Base-by-base conservation (phyloP, 352 stramenopile genomes). In the Phytophthora sansomeana region DNA sequence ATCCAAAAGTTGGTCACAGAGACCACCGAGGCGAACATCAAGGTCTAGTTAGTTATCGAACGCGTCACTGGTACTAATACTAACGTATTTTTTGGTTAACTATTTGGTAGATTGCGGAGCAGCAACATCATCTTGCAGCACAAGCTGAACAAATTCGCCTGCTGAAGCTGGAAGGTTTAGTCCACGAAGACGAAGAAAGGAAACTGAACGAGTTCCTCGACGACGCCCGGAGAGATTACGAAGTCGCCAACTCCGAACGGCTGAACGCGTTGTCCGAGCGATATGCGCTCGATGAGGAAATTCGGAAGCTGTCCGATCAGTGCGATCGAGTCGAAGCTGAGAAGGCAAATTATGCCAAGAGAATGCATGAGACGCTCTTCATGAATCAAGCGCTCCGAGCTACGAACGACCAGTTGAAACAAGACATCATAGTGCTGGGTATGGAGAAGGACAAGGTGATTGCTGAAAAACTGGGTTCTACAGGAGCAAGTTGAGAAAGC, bases 311-410 rank as follows among this genome's bases (percentile, higher is more conserved):
- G 24, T 72, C 87, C 10, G 35, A 14, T 17, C 74, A 90, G 53
- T 43, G 88, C 6, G 82, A 91, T 14, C 74, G 74, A 0, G 38
- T 90, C 0, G 78, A 91, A 28, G 46, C 49, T 0, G 85, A 95
- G 29, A 91, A 92, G 30, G 42, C 74, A 0, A 83, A 80, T n/a
- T 82, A 78, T 26, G 78, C 81, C 2, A 87, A 82, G 43, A 72
- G 86, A 17, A 87, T 92, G 75, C 81, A 92, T 39, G 86, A 95
- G 33, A 84, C 80, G 0, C 52, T 91, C 7, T 89, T 91, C 43
- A 91, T 91, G 85, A 91, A 93, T 35, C 79, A 93, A 35, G 81
- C 82, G 2, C 62, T 91, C 14, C 81, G 83, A 10, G 70, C 81
- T 2, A 83, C 72, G 13, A 84, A 86, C 36, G 85, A 93, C n/a